phyloP scores from a whole-genome alignment of 768 basidiomycete genomes.

The Dioszegia hungarica region DNA sequence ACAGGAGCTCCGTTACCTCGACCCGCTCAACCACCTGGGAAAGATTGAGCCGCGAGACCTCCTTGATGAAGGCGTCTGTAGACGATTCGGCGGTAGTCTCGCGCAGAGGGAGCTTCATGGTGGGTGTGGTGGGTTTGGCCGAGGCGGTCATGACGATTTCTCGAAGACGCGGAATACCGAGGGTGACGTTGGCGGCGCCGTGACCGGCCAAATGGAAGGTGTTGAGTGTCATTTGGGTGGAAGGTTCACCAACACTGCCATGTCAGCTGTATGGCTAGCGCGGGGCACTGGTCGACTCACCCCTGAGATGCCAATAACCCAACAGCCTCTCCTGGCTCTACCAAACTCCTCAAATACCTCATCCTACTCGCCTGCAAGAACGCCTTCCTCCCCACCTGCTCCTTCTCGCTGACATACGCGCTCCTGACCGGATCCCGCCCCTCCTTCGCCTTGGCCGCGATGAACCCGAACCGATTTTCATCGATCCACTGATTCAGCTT shows the following conservation, averaged over 20 bases:
- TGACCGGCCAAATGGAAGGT: conserved; percentile 99
- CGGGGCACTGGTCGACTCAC: conserved; percentile 61
- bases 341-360: conserved; percentile 87
- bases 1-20: conserved; percentile 71
- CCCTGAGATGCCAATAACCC: conserved; percentile 94
- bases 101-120: conserved; percentile 79
- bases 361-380: conserved; percentile 83
- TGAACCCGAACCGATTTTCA: conserved; percentile 60
- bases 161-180: conserved; percentile 95
- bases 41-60: conserved; percentile 74
- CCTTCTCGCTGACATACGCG: conserved; percentile 48
- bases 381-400: conserved; percentile 31
- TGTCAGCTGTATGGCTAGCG: background rate
- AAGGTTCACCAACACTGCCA: conserved; percentile 88
- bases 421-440: conserved; percentile 36
- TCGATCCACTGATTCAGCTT: conserved; percentile 74
- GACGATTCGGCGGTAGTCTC: conserved; percentile 56
- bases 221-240: conserved; percentile 99
- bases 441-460: conserved; percentile 48
- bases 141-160: conserved; percentile 99
- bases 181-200: conserved; percentile 96
- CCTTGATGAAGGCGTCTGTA: conserved; percentile 76
- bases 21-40: conserved; percentile 83
- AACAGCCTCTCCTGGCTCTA: conserved; percentile 98
- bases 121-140: conserved; percentile 90